Conservation (phyloP, 2,329 filamentous ascomycete genomes). For the Neonectria neomacrospora region DNA sequence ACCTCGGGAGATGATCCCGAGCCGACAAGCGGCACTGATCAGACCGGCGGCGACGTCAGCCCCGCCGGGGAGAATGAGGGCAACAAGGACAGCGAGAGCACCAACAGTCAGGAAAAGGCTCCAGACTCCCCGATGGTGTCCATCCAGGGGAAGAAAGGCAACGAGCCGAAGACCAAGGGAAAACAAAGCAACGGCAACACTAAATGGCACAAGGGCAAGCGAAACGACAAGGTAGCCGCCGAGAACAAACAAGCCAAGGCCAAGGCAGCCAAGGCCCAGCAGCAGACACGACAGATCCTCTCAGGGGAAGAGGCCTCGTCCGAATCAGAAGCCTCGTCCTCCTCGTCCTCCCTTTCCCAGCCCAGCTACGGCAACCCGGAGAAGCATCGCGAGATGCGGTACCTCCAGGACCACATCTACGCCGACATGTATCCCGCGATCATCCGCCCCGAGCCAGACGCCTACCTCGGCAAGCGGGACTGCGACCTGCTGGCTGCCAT, state of each 20-base stretch:
- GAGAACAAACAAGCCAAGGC: constrained; percentile 38
- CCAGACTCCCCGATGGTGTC: not conserved
- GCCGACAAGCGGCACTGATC: constrained; percentile 8
- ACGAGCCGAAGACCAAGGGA: constrained; percentile 15
- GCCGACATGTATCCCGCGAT: constrained; percentile 46
- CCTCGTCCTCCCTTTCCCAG: constrained; percentile 30
- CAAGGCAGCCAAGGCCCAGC: constrained; percentile 27
- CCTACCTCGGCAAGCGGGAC: constrained; percentile 45
- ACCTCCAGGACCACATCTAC: constrained; percentile 48
- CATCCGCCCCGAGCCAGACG: constrained; percentile 37
- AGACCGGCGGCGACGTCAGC: not conserved
- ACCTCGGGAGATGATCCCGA: constrained; percentile 2
- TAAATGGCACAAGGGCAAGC: constrained; percentile 36
- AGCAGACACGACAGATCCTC: constrained; percentile 22
- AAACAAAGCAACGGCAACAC: constrained; percentile 8
- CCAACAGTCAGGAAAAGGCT: constrained; percentile 12
- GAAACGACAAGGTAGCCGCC: constrained; percentile 33
- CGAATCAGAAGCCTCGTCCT: constrained; percentile 15
- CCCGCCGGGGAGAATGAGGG: too few relatives aligned
- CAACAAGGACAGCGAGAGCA: not conserved
- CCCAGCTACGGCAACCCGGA: constrained; percentile 35
- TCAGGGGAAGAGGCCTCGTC: constrained; percentile 46
- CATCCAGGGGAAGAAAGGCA: not conserved
- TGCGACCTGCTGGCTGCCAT: constrained; percentile 51
- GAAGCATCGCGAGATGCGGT: constrained; percentile 41